phyloP scores from a whole-genome alignment of 331 rosid genomes.

The Acacia pycnantha region DNA sequence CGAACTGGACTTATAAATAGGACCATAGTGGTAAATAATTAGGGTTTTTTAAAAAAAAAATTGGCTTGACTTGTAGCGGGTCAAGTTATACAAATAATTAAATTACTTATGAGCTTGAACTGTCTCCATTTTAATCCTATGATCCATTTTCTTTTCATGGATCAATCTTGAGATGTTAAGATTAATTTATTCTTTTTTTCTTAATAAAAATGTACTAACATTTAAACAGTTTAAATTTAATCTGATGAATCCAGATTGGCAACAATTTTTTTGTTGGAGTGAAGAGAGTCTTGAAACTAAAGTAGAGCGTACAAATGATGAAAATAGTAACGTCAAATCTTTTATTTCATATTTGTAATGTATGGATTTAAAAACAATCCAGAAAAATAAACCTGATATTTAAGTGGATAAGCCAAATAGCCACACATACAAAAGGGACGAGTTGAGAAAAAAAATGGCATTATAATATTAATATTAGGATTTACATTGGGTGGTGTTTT shows the following conservation, averaged over 20 bases:
- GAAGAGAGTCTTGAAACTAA: not conserved
- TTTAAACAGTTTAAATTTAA: not conserved
- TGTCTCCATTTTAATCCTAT: too few species aligned
- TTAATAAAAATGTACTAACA: not conserved
- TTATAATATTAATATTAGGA: not conserved
- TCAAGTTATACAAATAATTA: too few species aligned
- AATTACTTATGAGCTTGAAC: too few species aligned
- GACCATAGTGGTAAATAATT: too few species aligned
- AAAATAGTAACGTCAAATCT: not conserved
- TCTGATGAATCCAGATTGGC: not conserved
- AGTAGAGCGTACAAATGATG: not conserved
- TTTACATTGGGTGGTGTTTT: conserved; percentile 10
- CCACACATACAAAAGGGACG: not conserved
- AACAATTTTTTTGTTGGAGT: not conserved
- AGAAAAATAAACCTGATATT: not conserved
- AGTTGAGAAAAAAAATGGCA: not conserved
- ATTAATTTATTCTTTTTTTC: not conserved
- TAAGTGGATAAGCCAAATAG: not conserved
- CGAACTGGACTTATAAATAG: too few species aligned
- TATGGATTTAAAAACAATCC: not conserved
- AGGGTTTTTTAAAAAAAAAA: too few species aligned
- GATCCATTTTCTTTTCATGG: too few species aligned
- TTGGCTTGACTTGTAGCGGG: too few species aligned
- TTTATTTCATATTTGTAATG: not conserved
- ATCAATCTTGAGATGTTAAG: not conserved